Evolutionary conservation across 176 grass and related monocot genomes (phyloP).

Genomic region (Pontederia crassipes): DNA sequence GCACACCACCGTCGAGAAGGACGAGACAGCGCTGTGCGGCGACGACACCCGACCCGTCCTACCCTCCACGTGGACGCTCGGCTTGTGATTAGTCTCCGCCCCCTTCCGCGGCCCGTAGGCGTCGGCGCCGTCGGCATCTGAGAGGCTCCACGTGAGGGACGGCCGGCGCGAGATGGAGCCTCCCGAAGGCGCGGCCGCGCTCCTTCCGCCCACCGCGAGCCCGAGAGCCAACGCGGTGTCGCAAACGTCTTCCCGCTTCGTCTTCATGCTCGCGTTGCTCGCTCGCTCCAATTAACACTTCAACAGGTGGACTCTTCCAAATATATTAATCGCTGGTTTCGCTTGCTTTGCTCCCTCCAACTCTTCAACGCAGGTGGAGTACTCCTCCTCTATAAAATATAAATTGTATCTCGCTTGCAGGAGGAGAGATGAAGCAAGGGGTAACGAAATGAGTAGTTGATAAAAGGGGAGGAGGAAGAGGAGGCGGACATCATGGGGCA

Average conservation of each 20-base stretch:
- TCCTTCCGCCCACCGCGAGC: slow-evolving; percentile 33
- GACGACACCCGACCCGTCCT: slow-evolving; percentile 10
- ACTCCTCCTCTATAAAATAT: too few relatives aligned
- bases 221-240: slow-evolving; percentile 58
- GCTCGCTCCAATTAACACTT: too few relatives aligned
- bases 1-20: slow-evolving; percentile 16
- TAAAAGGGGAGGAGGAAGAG: slow-evolving; percentile 13
- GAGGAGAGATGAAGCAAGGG: background rate
- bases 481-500: slow-evolving; percentile 23
- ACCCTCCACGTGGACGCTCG: too few relatives aligned
- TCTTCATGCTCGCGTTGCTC: slow-evolving; percentile 21
- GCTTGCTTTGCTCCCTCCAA: background rate
- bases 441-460: background rate
- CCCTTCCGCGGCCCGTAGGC: too few relatives aligned
- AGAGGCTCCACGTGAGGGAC: slow-evolving; percentile 65
- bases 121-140: slow-evolving; percentile 38
- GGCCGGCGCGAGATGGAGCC: slow-evolving; percentile 12
- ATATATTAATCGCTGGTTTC: too few relatives aligned
- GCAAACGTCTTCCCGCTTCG: slow-evolving; percentile 46
- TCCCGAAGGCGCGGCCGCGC: background rate
- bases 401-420: background rate
- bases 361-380: background rate
- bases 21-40: slow-evolving; percentile 12
- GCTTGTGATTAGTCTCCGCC: background rate
- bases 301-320: too few relatives aligned